Evolutionary conservation across 331 rosid genomes (phyloP).

Genomic region (Pyracantha coccinea): DNA sequence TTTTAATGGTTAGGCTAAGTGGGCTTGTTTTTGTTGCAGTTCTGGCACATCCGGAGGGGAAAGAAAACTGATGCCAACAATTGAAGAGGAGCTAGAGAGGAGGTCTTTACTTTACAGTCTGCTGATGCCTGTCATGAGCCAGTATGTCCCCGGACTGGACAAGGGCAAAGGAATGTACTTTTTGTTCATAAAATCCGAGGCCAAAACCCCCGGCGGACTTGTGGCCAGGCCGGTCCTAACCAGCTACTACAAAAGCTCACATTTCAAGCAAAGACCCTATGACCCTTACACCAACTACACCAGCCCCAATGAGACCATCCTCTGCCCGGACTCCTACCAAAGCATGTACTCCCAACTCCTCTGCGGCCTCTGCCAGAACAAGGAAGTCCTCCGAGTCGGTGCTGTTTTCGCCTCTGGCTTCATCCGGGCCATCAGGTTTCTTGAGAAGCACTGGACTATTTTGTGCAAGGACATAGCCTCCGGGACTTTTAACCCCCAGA

Average conservation of each 20-base stretch:
- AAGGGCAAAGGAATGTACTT: constrained; percentile 95
- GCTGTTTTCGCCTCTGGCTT: constrained; percentile 86
- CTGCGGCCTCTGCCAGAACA: constrained; percentile 65
- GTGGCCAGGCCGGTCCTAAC: constrained; percentile 80
- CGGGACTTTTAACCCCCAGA: constrained; percentile 40
- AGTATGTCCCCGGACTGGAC: constrained; percentile 53
- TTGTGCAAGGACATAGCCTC: constrained; percentile 56
- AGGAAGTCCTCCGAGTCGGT: constrained; percentile 62
- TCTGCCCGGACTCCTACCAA: constrained; percentile 76
- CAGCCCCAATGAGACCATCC: constrained; percentile 75
- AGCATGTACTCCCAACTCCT: constrained; percentile 90
- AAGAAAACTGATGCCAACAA: constrained; percentile 86
- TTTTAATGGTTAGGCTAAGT: neutral
- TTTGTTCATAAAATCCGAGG: constrained; percentile 67
- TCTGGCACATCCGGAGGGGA: constrained; percentile 98
- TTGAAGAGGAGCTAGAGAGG: constrained; percentile 60
- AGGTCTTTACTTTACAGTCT: constrained; percentile 48
- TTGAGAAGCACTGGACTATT: constrained; percentile 58
- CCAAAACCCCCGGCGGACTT: constrained; percentile 67
- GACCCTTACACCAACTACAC: constrained; percentile 85
- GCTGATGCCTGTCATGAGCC: constrained; percentile 77
- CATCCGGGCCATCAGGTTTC: constrained; percentile 66
- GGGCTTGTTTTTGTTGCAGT: constrained; percentile 25
- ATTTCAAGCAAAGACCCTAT: constrained; percentile 45
- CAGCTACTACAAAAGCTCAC: constrained; percentile 66